Base-by-base conservation (phyloP, 2,329 filamentous ascomycete genomes). In the Fusarium sp. region DNA sequence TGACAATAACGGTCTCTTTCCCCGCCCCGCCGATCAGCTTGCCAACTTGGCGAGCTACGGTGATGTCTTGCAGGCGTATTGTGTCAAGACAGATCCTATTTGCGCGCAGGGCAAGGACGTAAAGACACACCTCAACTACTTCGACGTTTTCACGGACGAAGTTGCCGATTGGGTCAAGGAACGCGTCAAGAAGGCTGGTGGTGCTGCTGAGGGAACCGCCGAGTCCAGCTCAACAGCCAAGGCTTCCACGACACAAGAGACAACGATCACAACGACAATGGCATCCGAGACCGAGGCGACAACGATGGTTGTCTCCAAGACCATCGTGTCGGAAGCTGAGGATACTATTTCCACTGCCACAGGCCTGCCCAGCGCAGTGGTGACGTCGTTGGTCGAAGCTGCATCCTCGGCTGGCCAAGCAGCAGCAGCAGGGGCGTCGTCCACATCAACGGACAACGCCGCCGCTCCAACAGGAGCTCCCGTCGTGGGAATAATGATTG, bases 61-160 rank as follows among this genome's bases (percentile, higher is more conserved):
- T 5, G 50, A 64, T 30, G 50, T 58, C 2, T 44, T 64, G 5
- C 15, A 45, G n/a, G 46, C 40, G 11, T 64, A 64, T 22, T 64
- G 61, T 16, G 61, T 64, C 3, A 27, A 56, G 27, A 64, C 61
- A 40, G 61, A 64, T 27, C 61, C 61, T 3, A 64, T 64, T 20
- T 64, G 61, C 15, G 61, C 61, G 1, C 9, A 49, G 22, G 61
- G 61, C 3, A 44, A 64, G 14, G 50, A 25, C 3, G 61, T 47
- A 3, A 15, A 57, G 43, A 64, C 61, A 14, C 61, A 64, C 27
- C 50, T 64, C 18, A 64, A 64, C 30, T 64, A 64, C 27, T 64
- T 64, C 18, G 61, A 64, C 14, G 29, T 64, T 5, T 64, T 30
- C 20, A 63, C 49, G 12, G 29, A 64, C 22, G 43, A 64, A 20